Base-by-base conservation (phyloP, 1,139 yeast genomes). In the Tardiomyces digboiensis region DNA sequence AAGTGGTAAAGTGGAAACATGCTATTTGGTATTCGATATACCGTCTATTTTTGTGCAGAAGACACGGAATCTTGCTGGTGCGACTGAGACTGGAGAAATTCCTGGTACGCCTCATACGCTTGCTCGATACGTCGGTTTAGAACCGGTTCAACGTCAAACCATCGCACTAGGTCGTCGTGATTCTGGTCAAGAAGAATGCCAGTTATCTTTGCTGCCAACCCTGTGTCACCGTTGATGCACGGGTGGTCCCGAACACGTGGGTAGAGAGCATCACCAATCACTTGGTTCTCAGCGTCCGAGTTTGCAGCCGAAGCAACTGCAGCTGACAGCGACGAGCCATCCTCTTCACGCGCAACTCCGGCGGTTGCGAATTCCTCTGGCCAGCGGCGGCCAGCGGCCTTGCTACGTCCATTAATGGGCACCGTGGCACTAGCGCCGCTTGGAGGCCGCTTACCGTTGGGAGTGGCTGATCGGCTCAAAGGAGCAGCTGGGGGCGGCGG, bases 111-210 rank as follows among this genome's bases (percentile, higher is more conserved):
- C 66, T 86, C 81, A 61, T 80, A 77, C 55, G 96, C 97, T 67
- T 87, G 95, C 62, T 82, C 85, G 64, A 88, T 84, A 66, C 86
- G 91, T 65, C 78, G 77, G 68, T 79, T 80, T 72, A 88, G 82
- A 59, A 82, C 74, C 52, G 80, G 87, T 21, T 61, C 64, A 64
- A 86, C 88, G 62, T 83, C 91, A 64, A 87, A 76, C 73, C 89
- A 78, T 52, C 83, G 80, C 64, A 86, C 72, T 59, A 88, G 82
- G 69, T 86, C 94, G 61, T 79, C 80, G 66, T 82, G 82, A 60
- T 87, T 89, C 72, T 87, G 80, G 64, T 86, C 94, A 65, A 88
- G 77, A 76, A 88, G 80, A 93, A 88, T 86, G 71, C 96, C 96
- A 53, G 97, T 88, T 61, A 88, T 82, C 71, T 84, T 85, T 71